Base-by-base conservation (phyloP, 1,284 basidiomycete species). In the Apiotrichum gracile region DNA sequence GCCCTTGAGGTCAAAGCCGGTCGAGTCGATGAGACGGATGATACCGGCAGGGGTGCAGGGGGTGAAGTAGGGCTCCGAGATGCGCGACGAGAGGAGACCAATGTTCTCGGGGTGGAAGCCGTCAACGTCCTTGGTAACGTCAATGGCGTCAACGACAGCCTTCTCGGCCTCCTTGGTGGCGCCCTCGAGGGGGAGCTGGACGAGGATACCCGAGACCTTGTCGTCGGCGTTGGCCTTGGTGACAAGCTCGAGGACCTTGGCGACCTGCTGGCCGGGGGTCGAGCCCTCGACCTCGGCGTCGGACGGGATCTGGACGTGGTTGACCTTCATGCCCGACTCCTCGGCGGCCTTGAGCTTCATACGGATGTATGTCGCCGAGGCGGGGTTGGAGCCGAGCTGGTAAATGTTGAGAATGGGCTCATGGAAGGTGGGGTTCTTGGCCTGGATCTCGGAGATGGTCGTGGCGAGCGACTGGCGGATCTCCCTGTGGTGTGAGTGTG, bases 91-190 rank as follows among this genome's bases (percentile, higher is more conserved):
- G 46, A 99, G 82, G 64, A 92, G 87, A 26, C 96, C 96, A 64
- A 98, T 97, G 77, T 98, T 99, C 76, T 97, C 94, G 7, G 94
- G 91, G 78, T 97, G 92, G 81, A 99, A 99, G 48, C 94, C 96
- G 76, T 99, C 96, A 55, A 98, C 88, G 67, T 99, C 96, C 78
- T 99, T 99, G 70, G 85, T 82, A 16, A 92, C 91, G 60, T 84
- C 86, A 62, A 99, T 84, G n/a, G 90, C 85, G 76, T 97, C 94
- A 38, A 93, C 96, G 51, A 99, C 87, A 26, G 81, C 80, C 58
- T 93, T 86, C 75, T 97, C 94, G 29, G 85, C 91, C 27, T 89
- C 88, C 19, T 86, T 76, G 47, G 81, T 81, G 57, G 97, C 84
- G 63, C 94, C 88, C 41, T 86, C 81, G 4, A 99, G 84, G 39